Evolutionary conservation across 768 basidiomycete species (phyloP).

Genomic region (Lactarius hatsudake): DNA sequence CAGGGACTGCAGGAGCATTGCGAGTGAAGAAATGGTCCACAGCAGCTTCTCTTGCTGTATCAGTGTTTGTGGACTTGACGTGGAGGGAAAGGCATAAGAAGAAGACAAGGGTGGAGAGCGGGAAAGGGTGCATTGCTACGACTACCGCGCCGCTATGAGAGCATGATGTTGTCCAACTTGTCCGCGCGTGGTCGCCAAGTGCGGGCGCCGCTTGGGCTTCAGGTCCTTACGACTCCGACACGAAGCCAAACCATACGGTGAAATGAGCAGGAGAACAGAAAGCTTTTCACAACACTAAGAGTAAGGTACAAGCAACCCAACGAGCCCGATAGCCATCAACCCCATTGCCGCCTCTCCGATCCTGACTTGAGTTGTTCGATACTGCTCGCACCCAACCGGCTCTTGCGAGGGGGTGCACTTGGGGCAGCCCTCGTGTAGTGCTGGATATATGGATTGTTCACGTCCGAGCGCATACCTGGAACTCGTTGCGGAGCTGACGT

Average conservation of each 20-base stretch:
- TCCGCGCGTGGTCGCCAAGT: background rate
- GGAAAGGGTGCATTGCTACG: background rate
- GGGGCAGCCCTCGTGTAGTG: constrained; percentile 13
- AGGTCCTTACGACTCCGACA: background rate
- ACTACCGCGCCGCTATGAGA: constrained; percentile 1
- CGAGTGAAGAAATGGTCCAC: constrained; percentile 15
- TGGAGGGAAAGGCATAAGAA: background rate
- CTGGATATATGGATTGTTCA: constrained; percentile 23
- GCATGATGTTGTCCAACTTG: background rate
- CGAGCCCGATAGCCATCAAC: background rate
- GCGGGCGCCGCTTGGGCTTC: background rate
- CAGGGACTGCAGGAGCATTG: constrained; percentile 17
- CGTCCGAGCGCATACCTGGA: constrained; percentile 2
- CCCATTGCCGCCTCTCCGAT: constrained; percentile 12
- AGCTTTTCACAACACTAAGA: background rate
- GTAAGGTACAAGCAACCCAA: background rate
- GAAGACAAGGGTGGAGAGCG: constrained; percentile 1
- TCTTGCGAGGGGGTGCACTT: constrained; percentile 18
- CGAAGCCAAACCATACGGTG: background rate
- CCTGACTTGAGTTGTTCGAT: constrained; percentile 17
- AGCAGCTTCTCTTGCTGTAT: background rate
- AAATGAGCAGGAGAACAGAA: background rate
- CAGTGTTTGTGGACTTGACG: background rate
- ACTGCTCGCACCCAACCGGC: constrained; percentile 15
- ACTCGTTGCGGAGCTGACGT: constrained; percentile 11